Percentiles rank a stretch among this genome's conserved stretches.
phyloP scores from a whole-genome alignment of 768 basidiomycete species.

The Suillus sp. region DNA sequence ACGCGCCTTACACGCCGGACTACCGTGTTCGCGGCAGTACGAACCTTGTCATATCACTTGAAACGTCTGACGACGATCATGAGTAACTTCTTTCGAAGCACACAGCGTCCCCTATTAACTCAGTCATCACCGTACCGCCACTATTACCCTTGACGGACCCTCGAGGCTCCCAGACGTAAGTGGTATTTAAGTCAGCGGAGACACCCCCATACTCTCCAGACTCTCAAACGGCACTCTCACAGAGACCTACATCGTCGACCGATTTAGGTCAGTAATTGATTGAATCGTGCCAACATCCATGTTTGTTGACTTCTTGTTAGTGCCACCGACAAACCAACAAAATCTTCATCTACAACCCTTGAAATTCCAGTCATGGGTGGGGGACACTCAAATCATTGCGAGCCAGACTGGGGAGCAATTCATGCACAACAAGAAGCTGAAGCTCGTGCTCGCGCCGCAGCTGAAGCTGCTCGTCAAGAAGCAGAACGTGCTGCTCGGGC shows the following conservation, averaged over 20 bases:
- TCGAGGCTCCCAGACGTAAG: neutral
- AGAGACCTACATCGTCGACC: neutral
- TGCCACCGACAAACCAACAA: neutral
- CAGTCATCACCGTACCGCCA: neutral
- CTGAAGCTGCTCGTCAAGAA: slow-evolving; percentile 15
- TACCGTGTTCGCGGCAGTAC: neutral
- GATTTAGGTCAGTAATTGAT: neutral
- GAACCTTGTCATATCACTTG: too few species aligned
- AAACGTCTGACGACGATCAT: too few species aligned
- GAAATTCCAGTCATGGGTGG: slow-evolving; percentile 26
- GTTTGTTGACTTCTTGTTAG: neutral
- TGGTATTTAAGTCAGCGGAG: neutral
- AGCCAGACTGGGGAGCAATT: slow-evolving; percentile 28
- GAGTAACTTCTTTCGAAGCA: too few species aligned
- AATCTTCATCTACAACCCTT: neutral
- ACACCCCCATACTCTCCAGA: neutral
- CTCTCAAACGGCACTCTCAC: neutral
- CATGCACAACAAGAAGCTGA: slow-evolving; percentile 22
- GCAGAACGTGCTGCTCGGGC: slow-evolving; percentile 29
- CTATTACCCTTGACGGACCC: neutral
- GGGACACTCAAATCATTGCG: slow-evolving; percentile 26
- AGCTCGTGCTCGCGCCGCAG: slow-evolving; percentile 8
- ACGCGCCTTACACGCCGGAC: neutral
- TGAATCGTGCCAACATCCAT: neutral
- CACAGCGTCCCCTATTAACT: too few species aligned